Conservation (phyloP, 1,284 basidiomycete species). For the Sanguinoderma infundibulare region DNA sequence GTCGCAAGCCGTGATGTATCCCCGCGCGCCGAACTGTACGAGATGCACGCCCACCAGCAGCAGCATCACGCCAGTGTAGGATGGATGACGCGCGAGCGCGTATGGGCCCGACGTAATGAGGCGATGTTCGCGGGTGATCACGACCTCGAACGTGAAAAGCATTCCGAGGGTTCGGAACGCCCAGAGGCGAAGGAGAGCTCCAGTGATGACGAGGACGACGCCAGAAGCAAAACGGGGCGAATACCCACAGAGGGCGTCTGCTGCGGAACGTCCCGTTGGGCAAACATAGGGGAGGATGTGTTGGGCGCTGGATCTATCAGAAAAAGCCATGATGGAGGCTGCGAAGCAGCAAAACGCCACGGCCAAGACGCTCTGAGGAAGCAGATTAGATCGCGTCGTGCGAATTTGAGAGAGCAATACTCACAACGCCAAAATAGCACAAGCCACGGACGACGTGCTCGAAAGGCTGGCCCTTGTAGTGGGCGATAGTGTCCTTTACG, state of each 20-base stretch:
- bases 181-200: conserved; percentile 24
- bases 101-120: conserved; percentile 33
- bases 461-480: conserved; percentile 10
- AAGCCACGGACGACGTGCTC: conserved; percentile 8
- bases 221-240: conserved; percentile 25
- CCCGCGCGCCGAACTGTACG: conserved; percentile 27
- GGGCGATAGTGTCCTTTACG: not conserved
- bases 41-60: conserved; percentile 27
- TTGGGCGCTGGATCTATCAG: not conserved
- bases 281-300: conserved; percentile 1
- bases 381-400: not conserved
- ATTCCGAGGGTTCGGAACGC: conserved; percentile 29
- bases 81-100: conserved; percentile 31
- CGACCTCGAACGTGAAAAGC: conserved; percentile 34
- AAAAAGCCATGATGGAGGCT: not conserved
- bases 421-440: conserved; percentile 4
- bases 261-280: not conserved
- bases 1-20: conserved; percentile 13
- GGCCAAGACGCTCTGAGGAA: not conserved
- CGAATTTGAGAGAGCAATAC: not conserved
- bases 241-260: not conserved
- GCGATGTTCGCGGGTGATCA: conserved; percentile 26
- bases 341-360: not conserved
- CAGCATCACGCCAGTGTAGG: conserved; percentile 22
- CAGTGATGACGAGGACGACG: conserved; percentile 16